Conservation (phyloP, 2,329 filamentous ascomycete species). For the Penicillium sp. region DNA sequence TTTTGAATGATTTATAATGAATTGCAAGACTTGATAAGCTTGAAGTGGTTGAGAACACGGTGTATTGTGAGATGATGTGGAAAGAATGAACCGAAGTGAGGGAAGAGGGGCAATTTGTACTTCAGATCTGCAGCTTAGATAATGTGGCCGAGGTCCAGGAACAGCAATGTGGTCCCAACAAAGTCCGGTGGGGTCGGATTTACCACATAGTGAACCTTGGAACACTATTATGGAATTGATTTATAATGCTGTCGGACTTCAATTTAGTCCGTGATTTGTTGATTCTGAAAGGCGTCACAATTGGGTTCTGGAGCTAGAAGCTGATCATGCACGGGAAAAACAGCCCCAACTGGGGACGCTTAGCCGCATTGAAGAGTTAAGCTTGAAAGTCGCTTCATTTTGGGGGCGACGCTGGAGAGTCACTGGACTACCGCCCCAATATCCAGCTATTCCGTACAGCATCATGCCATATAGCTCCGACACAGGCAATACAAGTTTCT, state of each 20-base stretch:
- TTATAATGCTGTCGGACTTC: not conserved
- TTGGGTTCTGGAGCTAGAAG: not conserved
- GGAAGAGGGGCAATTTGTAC: not conserved
- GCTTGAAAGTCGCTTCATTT: too few species aligned
- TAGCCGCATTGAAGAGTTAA: not conserved
- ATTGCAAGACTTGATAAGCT: not conserved
- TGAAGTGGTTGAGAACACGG: not conserved
- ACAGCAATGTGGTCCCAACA: not conserved
- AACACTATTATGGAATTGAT: not conserved
- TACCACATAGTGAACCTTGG: too few species aligned
- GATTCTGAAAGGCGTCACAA: not conserved
- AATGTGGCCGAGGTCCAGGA: not conserved
- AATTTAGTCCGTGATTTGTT: not conserved
- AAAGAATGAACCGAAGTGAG: not conserved
- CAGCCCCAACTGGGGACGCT: not conserved
- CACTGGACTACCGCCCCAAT: too few species aligned
- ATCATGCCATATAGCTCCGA: too few species aligned
- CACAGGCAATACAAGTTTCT: too few species aligned
- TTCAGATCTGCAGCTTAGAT: not conserved
- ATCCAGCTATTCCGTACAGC: too few species aligned
- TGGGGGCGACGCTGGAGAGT: too few species aligned
- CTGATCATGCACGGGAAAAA: not conserved
- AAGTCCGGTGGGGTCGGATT: not conserved
- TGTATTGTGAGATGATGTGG: not conserved
- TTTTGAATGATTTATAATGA: conserved; percentile 2